Base-by-base conservation (phyloP, 2,329 filamentous ascomycete species). In the Sporothrix sp. region DNA sequence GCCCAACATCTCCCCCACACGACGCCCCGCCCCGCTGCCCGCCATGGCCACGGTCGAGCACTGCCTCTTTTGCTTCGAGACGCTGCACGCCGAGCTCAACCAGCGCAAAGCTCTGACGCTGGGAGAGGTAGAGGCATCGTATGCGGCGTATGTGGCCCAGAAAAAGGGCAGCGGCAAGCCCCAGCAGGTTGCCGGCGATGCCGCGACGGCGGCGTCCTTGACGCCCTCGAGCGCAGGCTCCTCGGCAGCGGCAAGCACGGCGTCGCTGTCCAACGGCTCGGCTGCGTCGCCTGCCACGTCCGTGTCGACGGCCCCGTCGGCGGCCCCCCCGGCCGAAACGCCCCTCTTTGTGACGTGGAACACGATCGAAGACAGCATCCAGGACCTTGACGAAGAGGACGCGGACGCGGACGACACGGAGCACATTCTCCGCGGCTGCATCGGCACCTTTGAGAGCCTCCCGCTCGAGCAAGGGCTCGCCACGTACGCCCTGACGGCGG, bases 291-390 rank as follows among this genome's bases (percentile, higher is more conserved):
- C 45, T 6, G 48, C 16, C 9, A 42, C 48, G 25, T 35, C 50
- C 13, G 23, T 47, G 2, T 6, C 27, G 2, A 23, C 50, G 1
- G 32, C 50, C 13, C 50, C 50, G 23, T 3, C 52, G 1, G 10
- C 32, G 58, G 62, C 39, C 55, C 64, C 42, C 62, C 66, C 50
- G n/a, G 72, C 8, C 52, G 74, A 78, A 37, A 80, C 82, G 55
- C 91, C 91, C 1, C 76, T 97, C 35, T 97, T 97, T 65, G 87
- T 98, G 42, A 95, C 90, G 7, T 97, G 91, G 90, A 95, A 96
- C 69, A 87, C 79, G 0, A 59, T 88, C 50, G 62, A 60, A 5
- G 36, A 39, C 18, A 5, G 20, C 8, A 36, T 21, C 23, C 46
- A 45, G 43, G 46, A 42, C 36, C 8, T 39, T 10, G 46, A 20